Percentiles rank a stretch among this genome's conserved stretches.
Conservation (phyloP, 1,284 basidiomycete genomes). For the Xanthoconium separans region DNA sequence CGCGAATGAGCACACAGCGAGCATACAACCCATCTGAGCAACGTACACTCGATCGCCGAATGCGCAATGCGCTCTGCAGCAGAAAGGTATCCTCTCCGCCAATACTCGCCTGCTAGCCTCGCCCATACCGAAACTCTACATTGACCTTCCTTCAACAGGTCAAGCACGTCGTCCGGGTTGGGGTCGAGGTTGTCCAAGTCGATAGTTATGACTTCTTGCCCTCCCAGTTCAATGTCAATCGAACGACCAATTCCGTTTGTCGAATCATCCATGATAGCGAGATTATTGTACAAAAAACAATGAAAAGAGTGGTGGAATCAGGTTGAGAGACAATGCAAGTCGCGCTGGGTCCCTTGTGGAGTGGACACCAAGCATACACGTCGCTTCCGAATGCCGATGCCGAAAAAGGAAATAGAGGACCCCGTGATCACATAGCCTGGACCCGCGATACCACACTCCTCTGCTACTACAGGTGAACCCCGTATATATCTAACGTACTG, state of each 20-base stretch:
- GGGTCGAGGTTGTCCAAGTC: slow-evolving; percentile 78
- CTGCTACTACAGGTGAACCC: too few species aligned
- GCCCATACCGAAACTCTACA: slow-evolving; percentile 75
- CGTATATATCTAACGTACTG: too few species aligned
- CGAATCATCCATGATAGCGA: slow-evolving; percentile 21
- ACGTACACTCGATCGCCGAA: slow-evolving; percentile 63
- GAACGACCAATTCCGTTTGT: slow-evolving; percentile 27
- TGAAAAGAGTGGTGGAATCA: background rate
- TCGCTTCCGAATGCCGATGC: too few species aligned
- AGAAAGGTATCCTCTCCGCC: slow-evolving; percentile 64
- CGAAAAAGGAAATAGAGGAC: too few species aligned
- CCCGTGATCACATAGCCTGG: too few species aligned
- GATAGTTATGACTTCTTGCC: slow-evolving; percentile 78
- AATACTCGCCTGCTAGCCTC: slow-evolving; percentile 75
- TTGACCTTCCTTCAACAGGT: slow-evolving; percentile 66
- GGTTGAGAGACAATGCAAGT: too few species aligned
- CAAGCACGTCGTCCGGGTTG: slow-evolving; percentile 68
- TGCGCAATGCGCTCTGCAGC: slow-evolving; percentile 69
- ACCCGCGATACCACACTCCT: too few species aligned
- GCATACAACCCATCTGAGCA: background rate
- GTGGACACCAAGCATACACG: too few species aligned
- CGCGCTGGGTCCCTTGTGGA: too few species aligned
- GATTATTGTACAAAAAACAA: background rate
- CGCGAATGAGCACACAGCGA: background rate
- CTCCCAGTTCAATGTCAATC: slow-evolving; percentile 70